Conservation (phyloP, 768 basidiomycete genomes). For the Tricholoma sp. region DNA sequence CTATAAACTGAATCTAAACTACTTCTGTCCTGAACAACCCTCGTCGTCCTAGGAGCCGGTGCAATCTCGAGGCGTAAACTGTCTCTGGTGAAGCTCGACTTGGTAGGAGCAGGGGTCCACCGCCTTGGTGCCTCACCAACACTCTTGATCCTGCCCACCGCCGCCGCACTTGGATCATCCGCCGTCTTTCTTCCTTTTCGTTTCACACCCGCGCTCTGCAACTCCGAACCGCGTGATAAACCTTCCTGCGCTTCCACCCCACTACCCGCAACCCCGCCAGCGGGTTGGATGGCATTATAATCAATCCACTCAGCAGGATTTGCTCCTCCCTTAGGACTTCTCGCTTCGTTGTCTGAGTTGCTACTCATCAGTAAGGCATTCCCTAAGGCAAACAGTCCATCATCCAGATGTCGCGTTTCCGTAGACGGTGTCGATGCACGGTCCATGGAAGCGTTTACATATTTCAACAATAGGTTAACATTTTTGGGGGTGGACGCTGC, state of each 20-base stretch:
- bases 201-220: constrained; percentile 15
- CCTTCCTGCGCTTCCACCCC: neutral
- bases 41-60: constrained; percentile 19
- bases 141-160: constrained; percentile 32
- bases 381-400: constrained; percentile 5
- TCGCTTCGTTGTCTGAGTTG: too few relatives aligned
- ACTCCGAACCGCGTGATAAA: constrained; percentile 14
- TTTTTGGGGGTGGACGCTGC: neutral
- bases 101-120: constrained; percentile 28
- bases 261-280: neutral
- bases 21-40: constrained; percentile 16
- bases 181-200: constrained; percentile 10
- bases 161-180: constrained; percentile 6
- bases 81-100: constrained; percentile 16
- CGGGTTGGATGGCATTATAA: constrained; percentile 10
- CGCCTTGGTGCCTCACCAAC: constrained; percentile 33
- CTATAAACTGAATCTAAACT: constrained; percentile 15
- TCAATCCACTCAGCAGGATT: constrained; percentile 13
- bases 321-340: neutral
- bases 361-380: neutral
- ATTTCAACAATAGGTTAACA: neutral
- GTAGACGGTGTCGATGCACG: constrained; percentile 5
- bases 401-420: constrained; percentile 1
- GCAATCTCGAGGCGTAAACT: constrained; percentile 32
- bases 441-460: neutral